phyloP scores from a whole-genome alignment of 805 yeast genomes.

The Wickerhamomyces rabaulensis region DNA sequence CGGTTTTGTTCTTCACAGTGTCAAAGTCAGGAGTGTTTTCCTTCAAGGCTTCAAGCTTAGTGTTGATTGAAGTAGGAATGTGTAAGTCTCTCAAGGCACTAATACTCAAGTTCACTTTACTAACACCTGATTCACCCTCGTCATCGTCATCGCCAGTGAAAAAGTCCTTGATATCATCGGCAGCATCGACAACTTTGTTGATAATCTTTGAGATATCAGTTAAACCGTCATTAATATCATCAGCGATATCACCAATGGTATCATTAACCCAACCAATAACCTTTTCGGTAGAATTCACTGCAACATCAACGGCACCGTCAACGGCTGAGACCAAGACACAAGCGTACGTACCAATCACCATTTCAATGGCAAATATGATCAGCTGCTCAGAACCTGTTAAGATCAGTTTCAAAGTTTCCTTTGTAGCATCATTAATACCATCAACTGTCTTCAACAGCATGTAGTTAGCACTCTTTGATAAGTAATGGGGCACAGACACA shows the following conservation, averaged over 20 bases:
- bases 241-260: conserved; percentile 48
- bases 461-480: conserved; percentile 50
- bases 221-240: conserved; percentile 62
- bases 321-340: conserved; percentile 75
- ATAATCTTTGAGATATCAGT: conserved; percentile 52
- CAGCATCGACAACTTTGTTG: conserved; percentile 48
- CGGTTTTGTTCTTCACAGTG: conserved; percentile 55
- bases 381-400: conserved; percentile 56
- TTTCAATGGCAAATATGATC: conserved; percentile 58
- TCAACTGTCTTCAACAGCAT: conserved; percentile 43
- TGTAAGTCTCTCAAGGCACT: conserved; percentile 47
- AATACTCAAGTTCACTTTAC: conserved; percentile 55
- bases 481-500: conserved; percentile 49
- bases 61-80: conserved; percentile 63
- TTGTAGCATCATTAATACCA: conserved; percentile 41
- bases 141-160: conserved; percentile 41
- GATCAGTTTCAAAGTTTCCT: conserved; percentile 38
- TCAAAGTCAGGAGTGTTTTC: conserved; percentile 60
- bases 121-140: conserved; percentile 25
- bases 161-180: conserved; percentile 47
- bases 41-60: conserved; percentile 46
- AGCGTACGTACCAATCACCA: conserved; percentile 80
- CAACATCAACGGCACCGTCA: conserved; percentile 66
- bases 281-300: conserved; percentile 65
- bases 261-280: conserved; percentile 57